A percentile compares a stretch with the other conserved stretches of the same genome.
These are phyloP conservation scores for Sclerotinia spermophila DNA, from an alignment of 2,329 filamentous ascomycete species.

Conservation along the genomic window DNA sequence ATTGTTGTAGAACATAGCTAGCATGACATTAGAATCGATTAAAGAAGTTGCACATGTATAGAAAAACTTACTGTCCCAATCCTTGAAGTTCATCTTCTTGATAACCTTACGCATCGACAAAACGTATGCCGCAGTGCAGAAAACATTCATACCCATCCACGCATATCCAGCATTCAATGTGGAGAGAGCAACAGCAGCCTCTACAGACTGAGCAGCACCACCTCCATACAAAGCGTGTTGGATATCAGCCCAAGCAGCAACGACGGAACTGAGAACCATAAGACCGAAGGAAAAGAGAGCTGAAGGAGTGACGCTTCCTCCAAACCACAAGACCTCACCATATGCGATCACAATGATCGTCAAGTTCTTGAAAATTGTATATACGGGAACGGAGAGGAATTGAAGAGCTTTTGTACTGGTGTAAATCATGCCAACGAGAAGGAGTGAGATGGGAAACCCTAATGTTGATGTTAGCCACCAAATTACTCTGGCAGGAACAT, in stretches of 20 bases:
- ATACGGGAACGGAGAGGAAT: conserved; percentile 94
- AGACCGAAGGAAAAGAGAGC: conserved; percentile 90
- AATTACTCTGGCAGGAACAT: conserved; percentile 2
- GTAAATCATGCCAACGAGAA: conserved; percentile 99
- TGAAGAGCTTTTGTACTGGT: conserved; percentile 94
- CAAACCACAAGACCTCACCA: conserved; percentile 97
- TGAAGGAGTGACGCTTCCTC: conserved; percentile 82
- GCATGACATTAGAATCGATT: conserved; percentile 35
- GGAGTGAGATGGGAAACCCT: conserved; percentile 96
- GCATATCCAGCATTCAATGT: conserved; percentile 92
- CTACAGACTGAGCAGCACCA: conserved; percentile 39
- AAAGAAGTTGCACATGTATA: neutral
- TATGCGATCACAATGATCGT: conserved; percentile 99
- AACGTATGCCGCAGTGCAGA: conserved; percentile 87
- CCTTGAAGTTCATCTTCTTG: conserved; percentile 99
- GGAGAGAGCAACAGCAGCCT: conserved; percentile 72
- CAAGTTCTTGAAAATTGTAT: conserved; percentile 99
- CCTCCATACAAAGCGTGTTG: conserved; percentile 67
- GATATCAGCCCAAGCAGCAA: conserved; percentile 97
- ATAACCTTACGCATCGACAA: conserved; percentile 97
- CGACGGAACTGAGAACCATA: conserved; percentile 92
- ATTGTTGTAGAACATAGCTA: conserved; percentile 99
- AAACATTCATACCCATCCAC: conserved; percentile 97
- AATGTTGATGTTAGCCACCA: conserved; percentile 21
- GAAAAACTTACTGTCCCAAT: conserved; percentile 84